phyloP scores from a whole-genome alignment of 352 stramenopile genomes.

The Globisporangium takayamanum region DNA sequence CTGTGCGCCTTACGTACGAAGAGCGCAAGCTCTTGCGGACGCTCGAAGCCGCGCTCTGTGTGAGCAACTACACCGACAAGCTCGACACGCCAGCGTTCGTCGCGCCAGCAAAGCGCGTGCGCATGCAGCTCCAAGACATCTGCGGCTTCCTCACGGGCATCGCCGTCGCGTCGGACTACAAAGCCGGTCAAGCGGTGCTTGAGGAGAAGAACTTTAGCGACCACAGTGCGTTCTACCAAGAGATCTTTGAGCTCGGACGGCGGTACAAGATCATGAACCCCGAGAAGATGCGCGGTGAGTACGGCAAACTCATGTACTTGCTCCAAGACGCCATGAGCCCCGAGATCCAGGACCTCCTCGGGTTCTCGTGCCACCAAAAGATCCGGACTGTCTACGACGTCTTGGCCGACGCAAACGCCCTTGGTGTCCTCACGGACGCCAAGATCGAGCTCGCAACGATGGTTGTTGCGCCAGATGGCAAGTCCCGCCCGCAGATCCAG shows the following conservation, averaged over 20 bases:
- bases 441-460: conserved; percentile 92
- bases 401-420: conserved; percentile 59
- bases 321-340: conserved; percentile 88
- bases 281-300: conserved; percentile 96
- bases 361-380: conserved; percentile 72
- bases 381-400: conserved; percentile 90
- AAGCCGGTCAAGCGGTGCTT: conserved; percentile 77
- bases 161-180: conserved; percentile 89
- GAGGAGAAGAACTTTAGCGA: conserved; percentile 89
- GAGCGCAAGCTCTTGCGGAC: conserved; percentile 92
- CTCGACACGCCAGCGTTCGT: conserved; percentile 79
- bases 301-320: conserved; percentile 95
- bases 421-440: conserved; percentile 79
- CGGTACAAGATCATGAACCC: conserved; percentile 99
- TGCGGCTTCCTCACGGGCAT: conserved; percentile 88
- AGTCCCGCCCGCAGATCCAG: conserved; percentile 87
- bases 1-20: conserved; percentile 92
- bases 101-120: conserved; percentile 69
- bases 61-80: conserved; percentile 93
- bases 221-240: conserved; percentile 85
- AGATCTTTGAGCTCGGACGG: conserved; percentile 91
- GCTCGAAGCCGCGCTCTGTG: conserved; percentile 90
- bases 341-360: conserved; percentile 79
- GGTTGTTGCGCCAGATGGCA: conserved; percentile 90
- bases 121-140: conserved; percentile 89